Conservation (phyloP, 2,329 filamentous ascomycete genomes). For the Berkeleyomyces basicola region DNA sequence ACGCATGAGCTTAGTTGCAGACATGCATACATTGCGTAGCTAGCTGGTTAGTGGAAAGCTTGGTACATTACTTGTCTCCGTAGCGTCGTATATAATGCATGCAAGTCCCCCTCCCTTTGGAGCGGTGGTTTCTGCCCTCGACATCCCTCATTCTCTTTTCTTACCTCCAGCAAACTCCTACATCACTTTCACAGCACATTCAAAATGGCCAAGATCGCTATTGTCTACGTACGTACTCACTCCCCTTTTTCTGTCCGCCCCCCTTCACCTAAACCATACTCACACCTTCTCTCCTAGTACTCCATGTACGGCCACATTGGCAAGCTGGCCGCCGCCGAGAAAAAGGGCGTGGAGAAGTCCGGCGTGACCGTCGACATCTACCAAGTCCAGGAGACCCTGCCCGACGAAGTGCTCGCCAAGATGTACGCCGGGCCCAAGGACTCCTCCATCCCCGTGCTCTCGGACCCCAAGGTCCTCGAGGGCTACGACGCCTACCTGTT, state of each 20-base stretch:
- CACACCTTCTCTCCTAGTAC: conserved; percentile 39
- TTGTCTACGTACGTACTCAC: conserved; percentile 56
- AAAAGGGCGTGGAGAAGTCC: conserved; percentile 73
- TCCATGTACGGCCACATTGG: conserved; percentile 88
- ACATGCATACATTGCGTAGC: too few relatives aligned
- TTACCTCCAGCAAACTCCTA: not conserved
- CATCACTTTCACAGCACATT: not conserved
- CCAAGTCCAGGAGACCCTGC: conserved; percentile 81
- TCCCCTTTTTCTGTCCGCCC: conserved; percentile 2
- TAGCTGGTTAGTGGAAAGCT: too few relatives aligned
- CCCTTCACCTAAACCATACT: not conserved
- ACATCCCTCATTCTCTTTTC: not conserved
- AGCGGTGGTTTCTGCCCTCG: not conserved
- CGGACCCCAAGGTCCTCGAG: conserved; percentile 42
- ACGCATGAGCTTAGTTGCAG: too few relatives aligned
- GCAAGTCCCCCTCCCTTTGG: not conserved
- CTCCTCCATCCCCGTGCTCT: conserved; percentile 45
- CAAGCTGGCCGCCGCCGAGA: conserved; percentile 73
- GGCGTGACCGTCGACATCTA: conserved; percentile 69
- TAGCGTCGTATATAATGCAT: not conserved
- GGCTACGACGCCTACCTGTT: conserved; percentile 79
- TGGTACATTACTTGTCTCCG: too few relatives aligned
- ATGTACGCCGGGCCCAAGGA: conserved; percentile 78
- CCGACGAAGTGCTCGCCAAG: conserved; percentile 67
- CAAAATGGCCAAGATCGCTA: conserved; percentile 75